phyloP scores from a whole-genome alignment of 1,284 basidiomycete genomes.

The Leccinum solheimii region DNA sequence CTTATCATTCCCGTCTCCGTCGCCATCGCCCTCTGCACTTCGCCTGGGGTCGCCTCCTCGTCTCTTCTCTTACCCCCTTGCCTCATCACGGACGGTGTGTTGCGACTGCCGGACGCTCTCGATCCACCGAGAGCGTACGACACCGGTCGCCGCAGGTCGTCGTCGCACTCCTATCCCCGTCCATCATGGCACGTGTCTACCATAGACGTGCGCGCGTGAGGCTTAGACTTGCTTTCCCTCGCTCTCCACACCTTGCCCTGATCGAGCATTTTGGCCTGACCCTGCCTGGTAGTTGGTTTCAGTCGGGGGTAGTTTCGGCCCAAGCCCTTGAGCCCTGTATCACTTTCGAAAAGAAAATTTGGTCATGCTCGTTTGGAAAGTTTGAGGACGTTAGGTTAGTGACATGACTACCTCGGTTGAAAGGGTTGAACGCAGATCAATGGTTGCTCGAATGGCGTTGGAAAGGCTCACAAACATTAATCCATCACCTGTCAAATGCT shows the following conservation, averaged over 20 bases:
- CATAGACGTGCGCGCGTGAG: not conserved
- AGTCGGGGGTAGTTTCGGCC: not conserved
- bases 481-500: not conserved
- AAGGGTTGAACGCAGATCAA: not conserved
- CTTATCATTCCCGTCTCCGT: not conserved
- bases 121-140: not conserved
- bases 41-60: not conserved
- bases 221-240: not conserved
- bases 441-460: constrained; percentile 23
- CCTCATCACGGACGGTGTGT: not conserved
- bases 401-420: not conserved
- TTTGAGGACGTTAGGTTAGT: not conserved
- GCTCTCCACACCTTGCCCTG: not conserved
- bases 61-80: not conserved
- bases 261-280: not conserved
- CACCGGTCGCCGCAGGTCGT: not conserved
- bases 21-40: not conserved
- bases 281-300: not conserved
- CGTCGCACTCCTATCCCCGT: not conserved
- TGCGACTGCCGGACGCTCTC: not conserved
- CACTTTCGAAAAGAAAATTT: not conserved
- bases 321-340: not conserved
- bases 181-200: not conserved
- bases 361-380: not conserved
- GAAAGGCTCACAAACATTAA: constrained; percentile 5